phyloP scores from a whole-genome alignment of 352 stramenopile species.

The Phytophthora hybrid region DNA sequence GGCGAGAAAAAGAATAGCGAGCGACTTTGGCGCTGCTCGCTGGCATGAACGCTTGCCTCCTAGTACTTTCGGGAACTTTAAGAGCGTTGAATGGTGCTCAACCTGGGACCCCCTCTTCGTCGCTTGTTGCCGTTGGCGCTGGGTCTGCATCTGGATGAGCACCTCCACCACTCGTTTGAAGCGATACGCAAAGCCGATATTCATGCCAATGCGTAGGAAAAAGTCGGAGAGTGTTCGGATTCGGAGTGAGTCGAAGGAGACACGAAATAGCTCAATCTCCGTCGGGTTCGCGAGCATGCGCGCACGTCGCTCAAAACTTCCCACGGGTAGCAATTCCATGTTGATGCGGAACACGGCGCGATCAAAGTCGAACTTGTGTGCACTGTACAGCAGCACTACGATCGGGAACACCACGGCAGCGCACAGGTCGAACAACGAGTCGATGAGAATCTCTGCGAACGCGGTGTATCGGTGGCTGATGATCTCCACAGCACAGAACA shows the following conservation, averaged over 20 bases:
- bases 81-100: background rate
- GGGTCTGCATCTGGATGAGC: slow-evolving; percentile 29
- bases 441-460: slow-evolving; percentile 46
- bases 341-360: slow-evolving; percentile 34
- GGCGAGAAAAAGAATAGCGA: slow-evolving; percentile 25
- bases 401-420: slow-evolving; percentile 44
- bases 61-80: slow-evolving; percentile 2
- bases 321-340: slow-evolving; percentile 28
- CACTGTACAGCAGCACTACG: slow-evolving; percentile 32
- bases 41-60: slow-evolving; percentile 14
- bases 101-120: background rate
- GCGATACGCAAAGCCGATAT: slow-evolving; percentile 47
- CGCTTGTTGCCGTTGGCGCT: slow-evolving; percentile 2
- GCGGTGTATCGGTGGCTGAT: slow-evolving; percentile 29
- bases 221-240: slow-evolving; percentile 35
- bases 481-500: slow-evolving; percentile 35
- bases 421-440: slow-evolving; percentile 50
- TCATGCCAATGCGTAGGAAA: slow-evolving; percentile 49
- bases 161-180: slow-evolving; percentile 50
- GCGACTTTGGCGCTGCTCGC: slow-evolving; percentile 26
- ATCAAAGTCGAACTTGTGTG: slow-evolving; percentile 42
- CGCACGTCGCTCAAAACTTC: slow-evolving; percentile 48
- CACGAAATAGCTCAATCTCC: slow-evolving; percentile 39
- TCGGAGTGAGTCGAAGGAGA: slow-evolving; percentile 47
- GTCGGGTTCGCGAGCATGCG: slow-evolving; percentile 37